Base-by-base conservation (phyloP, 805 yeast genomes). In the Monosporozyma siamensis region DNA sequence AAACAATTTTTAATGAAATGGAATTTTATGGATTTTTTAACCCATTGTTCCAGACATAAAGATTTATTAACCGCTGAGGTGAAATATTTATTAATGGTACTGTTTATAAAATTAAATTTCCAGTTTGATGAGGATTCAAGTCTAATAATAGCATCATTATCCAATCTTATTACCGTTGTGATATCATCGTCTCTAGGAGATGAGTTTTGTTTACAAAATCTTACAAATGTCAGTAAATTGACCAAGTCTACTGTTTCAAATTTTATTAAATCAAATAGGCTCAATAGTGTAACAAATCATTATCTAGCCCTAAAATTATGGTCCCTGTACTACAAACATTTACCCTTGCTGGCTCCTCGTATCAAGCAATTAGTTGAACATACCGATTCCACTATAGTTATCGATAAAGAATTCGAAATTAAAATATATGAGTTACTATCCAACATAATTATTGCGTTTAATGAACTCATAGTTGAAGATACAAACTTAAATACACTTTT, bases 1-100 rank as follows among this genome's bases (percentile, higher is more conserved):
- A 34, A 38, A 3, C 37, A 40, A 4, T 56, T 54, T 42, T 38
- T 55, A 2, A 34, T 42, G 12, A 53, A 32, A 18, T 32, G 23
- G 35, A 32, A 32, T 18, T 34, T 24, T 40, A 26, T 10, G 6
- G 14, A 9, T 6, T 40, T 27, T 20, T 34, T 25, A 25, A 40
- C n/a, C 15, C 31, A 21, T 18, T 40, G 15, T 14, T 25, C 15
- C 7, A 18, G 25, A 3, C 18, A 14, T n/a, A 7, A n/a, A 2
- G 11, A 8, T 20, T 8, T n/a, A 22, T 12, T 5, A n/a, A 17
- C 8, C 3, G 4, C 11, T 11, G 26, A 8, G 23, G 15, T 10
- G 18, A 31, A 24, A 26, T 20, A 36, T 32, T 18, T 18, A 10
- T 17, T 32, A 10, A 32, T 32, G 35, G 8, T 32, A 11, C 14